Evolutionary conservation across 768 basidiomycete species (phyloP), one percentile per base, ranked within the genome.

Genomic region (Boletus reticulatus): DNA sequence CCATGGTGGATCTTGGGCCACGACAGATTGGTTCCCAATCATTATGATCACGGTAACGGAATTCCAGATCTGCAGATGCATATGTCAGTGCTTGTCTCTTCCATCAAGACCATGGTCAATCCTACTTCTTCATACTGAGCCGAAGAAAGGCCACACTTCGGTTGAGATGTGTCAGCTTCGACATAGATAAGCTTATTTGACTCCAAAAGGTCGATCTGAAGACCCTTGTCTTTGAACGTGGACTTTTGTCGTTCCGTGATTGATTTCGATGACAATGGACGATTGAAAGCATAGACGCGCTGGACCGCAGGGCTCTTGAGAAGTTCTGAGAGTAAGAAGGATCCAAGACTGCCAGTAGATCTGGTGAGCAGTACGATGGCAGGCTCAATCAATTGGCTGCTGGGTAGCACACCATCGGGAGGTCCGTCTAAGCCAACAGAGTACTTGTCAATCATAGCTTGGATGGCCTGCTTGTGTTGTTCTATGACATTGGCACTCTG

Each of bases 311-410:
- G 32, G 38, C 64, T 59, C 17, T 62, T 43, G 39, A 75, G 57
- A 4, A 77, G 60, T 1, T 61, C 60, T 1, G 69, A 66, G 16
- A 79, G 60, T 2, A 77, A 38, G 52, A 75, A 71, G 2, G 74
- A 72, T 2, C 79, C 79, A 2, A 80, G 64, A 5, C 71, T 72
- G 1, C 78, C 79, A 2, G 78, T 79, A 4, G 74, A 72, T 12
- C 79, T 78, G 6, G 79, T 79, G 9, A 79, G 49, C 4, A 63
- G 49, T 1, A 55, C 55, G 1, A 46, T 50, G 5, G 31, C 51
- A 14, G 34, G 34, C 5, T 37, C 44, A 0, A 8, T 34, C 22
- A 17, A 27, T 17, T 11, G 24, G 7, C 6, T 17, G 14, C 34
- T 24, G 6, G 43, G 6, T 13, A 51, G 10, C 3, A 27, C 14